A percentile compares a stretch with the other conserved stretches of the same genome.
Evolutionary conservation across 257 asterid genomes (phyloP).

Genomic region (Penstemon davidsonii): DNA sequence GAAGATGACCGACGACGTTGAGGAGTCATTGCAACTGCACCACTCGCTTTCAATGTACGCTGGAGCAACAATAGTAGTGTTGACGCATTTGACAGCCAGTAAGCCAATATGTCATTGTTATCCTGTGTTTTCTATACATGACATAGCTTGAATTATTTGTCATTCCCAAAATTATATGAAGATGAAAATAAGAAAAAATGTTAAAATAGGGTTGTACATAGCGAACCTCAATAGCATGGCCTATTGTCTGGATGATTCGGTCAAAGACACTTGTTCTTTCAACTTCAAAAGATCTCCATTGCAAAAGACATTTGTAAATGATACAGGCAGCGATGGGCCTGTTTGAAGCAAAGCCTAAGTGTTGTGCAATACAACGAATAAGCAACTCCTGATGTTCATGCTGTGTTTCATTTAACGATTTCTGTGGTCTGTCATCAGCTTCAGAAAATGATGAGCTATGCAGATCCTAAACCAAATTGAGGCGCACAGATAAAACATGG

Average conservation of each 20-base stretch:
- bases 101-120: conserved; percentile 84
- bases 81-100: conserved; percentile 97
- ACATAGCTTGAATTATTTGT: conserved; percentile 23
- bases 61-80: conserved; percentile 89
- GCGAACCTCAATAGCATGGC: conserved; percentile 95
- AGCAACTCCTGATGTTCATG: conserved; percentile 96
- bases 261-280: conserved; percentile 95
- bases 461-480: conserved; percentile 63
- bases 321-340: conserved; percentile 94
- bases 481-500: conserved; percentile 23
- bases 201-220: conserved; percentile 23
- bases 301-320: conserved; percentile 93
- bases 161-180: conserved; percentile 20
- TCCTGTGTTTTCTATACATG: conserved; percentile 74
- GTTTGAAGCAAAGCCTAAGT: conserved; percentile 84
- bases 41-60: conserved; percentile 96
- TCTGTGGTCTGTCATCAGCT: conserved; percentile 91
- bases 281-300: conserved; percentile 98
- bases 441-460: conserved; percentile 80
- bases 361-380: conserved; percentile 77
- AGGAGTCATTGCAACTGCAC: conserved; percentile 88
- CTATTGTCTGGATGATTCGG: conserved; percentile 90
- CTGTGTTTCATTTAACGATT: conserved; percentile 91
- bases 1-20: conserved; percentile 93
- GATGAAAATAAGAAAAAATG: conserved; percentile 16